These are phyloP conservation scores for Choricystis sp. DNA, from an alignment of 139 green algal species.

Conservation along the genomic window DNA sequence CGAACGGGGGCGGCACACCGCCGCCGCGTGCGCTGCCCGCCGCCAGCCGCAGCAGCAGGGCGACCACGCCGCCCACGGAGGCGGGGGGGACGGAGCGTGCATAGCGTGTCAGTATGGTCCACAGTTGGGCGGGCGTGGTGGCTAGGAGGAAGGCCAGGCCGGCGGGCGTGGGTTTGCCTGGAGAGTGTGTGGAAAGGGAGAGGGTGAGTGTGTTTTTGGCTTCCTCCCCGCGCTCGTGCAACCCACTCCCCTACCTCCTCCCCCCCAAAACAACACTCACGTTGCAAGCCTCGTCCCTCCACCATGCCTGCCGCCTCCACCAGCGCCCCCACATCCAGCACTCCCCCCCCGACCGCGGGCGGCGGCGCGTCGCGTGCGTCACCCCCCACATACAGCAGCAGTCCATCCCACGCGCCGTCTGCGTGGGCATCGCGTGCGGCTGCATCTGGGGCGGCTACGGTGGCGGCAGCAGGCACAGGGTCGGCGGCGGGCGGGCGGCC, in stretches of 20 bases:
- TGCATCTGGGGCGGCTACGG: neutral
- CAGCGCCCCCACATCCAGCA: neutral
- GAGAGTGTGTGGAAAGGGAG: too few relatives aligned
- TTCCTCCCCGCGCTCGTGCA: too few relatives aligned
- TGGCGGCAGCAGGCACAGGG: neutral
- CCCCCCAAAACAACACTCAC: too few relatives aligned
- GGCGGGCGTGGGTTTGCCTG: neutral
- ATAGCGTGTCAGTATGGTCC: neutral
- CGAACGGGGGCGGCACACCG: neutral
- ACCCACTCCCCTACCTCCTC: too few relatives aligned
- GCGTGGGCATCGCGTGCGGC: too few relatives aligned
- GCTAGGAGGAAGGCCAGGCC: neutral
- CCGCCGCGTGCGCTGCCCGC: too few relatives aligned
- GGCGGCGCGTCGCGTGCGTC: too few relatives aligned
- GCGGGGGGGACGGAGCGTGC: too few relatives aligned
- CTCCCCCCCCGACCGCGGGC: too few relatives aligned
- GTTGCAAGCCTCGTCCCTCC: too few relatives aligned
- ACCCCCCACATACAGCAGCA: neutral
- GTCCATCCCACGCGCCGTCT: neutral
- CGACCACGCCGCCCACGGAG: neutral
- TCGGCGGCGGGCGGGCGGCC: neutral
- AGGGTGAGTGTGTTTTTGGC: too few relatives aligned
- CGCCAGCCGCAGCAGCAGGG: neutral
- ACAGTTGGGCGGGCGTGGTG: neutral
- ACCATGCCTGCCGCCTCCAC: too few relatives aligned